Base-by-base conservation (phyloP, 805 yeast genomes). In the Phaffomyces antillensis region DNA sequence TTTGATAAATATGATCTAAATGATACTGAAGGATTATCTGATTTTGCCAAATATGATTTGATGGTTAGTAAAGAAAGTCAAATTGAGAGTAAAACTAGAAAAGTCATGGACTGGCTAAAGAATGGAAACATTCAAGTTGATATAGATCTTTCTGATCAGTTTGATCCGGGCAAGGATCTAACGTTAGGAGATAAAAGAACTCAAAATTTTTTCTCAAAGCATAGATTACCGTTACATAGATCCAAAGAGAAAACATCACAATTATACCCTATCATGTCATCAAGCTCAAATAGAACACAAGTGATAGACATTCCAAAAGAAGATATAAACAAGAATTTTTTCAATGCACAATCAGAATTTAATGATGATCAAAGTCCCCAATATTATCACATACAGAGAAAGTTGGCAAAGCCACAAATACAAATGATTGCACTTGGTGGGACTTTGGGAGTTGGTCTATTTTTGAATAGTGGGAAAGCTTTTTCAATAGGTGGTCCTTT, bases 361-460 rank as follows among this genome's bases (percentile, higher is more conserved):
- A 42, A 41, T 16, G 38, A 18, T 23, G 43, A 42, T 5, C 38
- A 42, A 12, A 37, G 26, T 9, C 30, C 49, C 7, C 42, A 42
- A 11, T 18, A 44, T 12, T 50, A 60, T 52, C 50, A 55, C 50
- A 6, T 81, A 38, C 85, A 79, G 48, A 65, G 90, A 45, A 78
- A 77, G 48, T 65, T 85, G 37, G 73, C 73, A 43, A 77, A 79
- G 26, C 64, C 88, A 20, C 91, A 85, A 60, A 63, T 85, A 17
- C 89, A 84, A 56, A 82, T 84, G 80, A 80, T 85, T 39, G 85
- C 90, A 0, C 67, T 86, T 28, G 88, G 89, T 3, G 91, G 89
- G 2, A 83, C 90, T 0, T 61, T 85, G 6, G 93, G 93, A 1
- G 91, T 85, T 15, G 93, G 95, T 0, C 62, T 85, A 17, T 72